Base-by-base conservation (phyloP, 176 grass and related monocot species). In the Avena sativa region DNA sequence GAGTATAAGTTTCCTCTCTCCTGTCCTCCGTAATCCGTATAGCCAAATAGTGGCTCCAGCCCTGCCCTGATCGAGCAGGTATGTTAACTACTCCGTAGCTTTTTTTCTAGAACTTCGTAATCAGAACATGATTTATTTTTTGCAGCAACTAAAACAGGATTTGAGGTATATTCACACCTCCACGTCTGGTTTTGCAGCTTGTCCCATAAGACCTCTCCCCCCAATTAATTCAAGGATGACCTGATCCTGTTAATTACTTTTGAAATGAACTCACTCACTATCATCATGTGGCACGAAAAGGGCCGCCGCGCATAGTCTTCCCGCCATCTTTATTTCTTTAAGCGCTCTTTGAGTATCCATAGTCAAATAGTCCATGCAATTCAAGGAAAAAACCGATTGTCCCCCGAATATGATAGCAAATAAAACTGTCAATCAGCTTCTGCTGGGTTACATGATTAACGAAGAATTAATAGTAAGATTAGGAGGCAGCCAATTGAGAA, bases 271-370 rank as follows among this genome's bases (percentile, higher is more conserved):
- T 59, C 13, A 25, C 40, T 43, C 40, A 43, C 40, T 43, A 7
- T 43, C 70, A 48, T 55, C 56, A 83, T 67, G 32, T 59, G 74
- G 89, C 89, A 79, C 44, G 80, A 79, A 90, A 79, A 83, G 51
- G 47, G 89, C 89, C 76, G 80, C 56, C 84, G 38, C 84, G 30
- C 0, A 30, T 78, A 25, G 48, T 23, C 73, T 49, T 46, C 65
- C 55, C 12, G 14, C 13, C 56, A 61, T 71, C 19, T 6, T 34
- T 11, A 40, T 60, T 71, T 59, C 9, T 49, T 23, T 62, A 79
- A 28, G 26, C 12, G 12, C 25, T 30, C 25, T 7, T 32, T 66
- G 26, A 32, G 26, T 66, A 66, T 66, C 62, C 62, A 32, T 30
- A 65, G 25, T 66, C 23, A 65, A 66, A 28, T 32, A 40, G 15